Evolutionary conservation across 1,139 yeast genomes (phyloP), one percentile per base, ranked within the genome.

Genomic region (Yamadazyma conglobata): DNA sequence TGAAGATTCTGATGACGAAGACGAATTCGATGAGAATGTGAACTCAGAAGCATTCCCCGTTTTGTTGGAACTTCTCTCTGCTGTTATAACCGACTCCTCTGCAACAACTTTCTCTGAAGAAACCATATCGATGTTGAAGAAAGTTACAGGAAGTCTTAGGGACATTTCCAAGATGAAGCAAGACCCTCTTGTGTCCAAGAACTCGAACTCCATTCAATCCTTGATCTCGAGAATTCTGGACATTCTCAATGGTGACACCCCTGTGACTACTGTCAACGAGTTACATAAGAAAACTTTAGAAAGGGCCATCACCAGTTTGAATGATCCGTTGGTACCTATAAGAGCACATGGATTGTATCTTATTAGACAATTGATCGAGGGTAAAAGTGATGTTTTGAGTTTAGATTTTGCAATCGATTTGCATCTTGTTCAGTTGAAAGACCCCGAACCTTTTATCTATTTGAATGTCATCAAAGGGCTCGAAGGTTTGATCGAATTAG

Each of bases 371-470:
- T 60, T 89, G 27, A 68, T 84, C 2, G 67, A 64, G 20, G 52
- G 57, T 11, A 63, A 61, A 24, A 73, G 84, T 22, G 55, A 63
- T 1, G 74, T 73, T 0, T 54, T 88, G 5, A 54, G 77, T 0
- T 33, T 74, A 8, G 73, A 70, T 10, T 71, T 73, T 33, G 87
- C 74, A 0, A 55, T 85, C 22, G 67, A 73, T 18, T 57, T 87
- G 11, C 85, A 84, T 49, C 48, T 85, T 25, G 60, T 68, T 2
- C 87, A 83, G 43, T 57, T 91, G 30, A 70, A 72, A 32, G 95
- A 87, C 46, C 70, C 77, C 0, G 98, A 91, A 40, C 95, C 97
- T 0, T 91, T 79, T 51, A 75, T 91, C 11, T 91, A 86, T 51
- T 54, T 91, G 34, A 89, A 85, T 48, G 84, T 82, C 0, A 84